Evolutionary conservation across 352 stramenopile genomes (phyloP).

Genomic region (Peronospora belbahrii): DNA sequence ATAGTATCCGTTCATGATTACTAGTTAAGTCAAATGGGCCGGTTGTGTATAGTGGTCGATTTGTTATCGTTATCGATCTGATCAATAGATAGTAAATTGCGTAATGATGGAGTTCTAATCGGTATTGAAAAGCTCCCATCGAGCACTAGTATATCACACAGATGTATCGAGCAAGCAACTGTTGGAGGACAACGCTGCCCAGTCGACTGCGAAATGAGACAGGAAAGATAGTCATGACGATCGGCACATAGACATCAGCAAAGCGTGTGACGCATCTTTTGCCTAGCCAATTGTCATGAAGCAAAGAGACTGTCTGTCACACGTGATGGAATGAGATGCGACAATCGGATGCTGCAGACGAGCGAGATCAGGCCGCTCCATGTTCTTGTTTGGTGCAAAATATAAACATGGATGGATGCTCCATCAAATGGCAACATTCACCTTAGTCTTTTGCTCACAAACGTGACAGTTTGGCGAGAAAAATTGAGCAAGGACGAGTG

Average conservation of each 20-base stretch:
- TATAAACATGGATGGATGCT: too few relatives aligned
- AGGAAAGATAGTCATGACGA: conserved; percentile 7
- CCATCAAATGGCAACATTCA: too few relatives aligned
- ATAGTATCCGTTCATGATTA: conserved; percentile 22
- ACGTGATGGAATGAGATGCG: conserved; percentile 8
- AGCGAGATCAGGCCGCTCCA: conserved; percentile 5
- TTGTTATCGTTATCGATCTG: conserved; percentile 5
- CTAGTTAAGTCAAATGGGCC: not conserved
- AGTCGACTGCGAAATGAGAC: conserved; percentile 22
- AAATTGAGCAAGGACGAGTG: too few relatives aligned
- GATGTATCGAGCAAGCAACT: too few relatives aligned
- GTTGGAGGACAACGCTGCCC: too few relatives aligned
- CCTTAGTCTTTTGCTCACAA: too few relatives aligned
- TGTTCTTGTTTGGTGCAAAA: not conserved
- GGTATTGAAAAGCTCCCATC: not conserved
- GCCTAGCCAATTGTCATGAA: conserved; percentile 2
- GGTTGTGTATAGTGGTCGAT: not conserved
- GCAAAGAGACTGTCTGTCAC: not conserved
- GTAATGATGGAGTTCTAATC: conserved; percentile 9
- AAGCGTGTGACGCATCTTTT: conserved; percentile 8
- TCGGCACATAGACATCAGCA: conserved; percentile 12
- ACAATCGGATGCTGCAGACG: conserved; percentile 8
- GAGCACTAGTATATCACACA: too few relatives aligned
- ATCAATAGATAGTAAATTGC: conserved; percentile 19
- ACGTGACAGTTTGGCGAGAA: too few relatives aligned